Evolutionary conservation across 208 protist species (phyloP), one percentile per base, ranked within the genome.

Genomic region (Trypanosoma mega): DNA sequence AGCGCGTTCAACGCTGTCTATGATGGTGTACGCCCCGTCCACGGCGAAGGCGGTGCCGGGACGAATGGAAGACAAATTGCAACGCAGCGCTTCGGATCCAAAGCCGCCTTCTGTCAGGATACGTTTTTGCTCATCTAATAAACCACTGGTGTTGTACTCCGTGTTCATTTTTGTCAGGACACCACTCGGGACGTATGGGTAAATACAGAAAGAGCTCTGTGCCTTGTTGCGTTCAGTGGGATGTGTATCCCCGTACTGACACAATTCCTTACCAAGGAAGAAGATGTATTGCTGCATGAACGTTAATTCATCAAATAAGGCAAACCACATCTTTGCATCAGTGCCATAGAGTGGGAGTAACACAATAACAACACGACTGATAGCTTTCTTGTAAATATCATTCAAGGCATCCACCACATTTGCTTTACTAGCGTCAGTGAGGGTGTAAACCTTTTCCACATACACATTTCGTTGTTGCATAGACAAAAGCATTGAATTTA

Each of bases 221-320:
- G 88, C 63, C 56, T 82, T 82, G 23, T 70, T 55, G 9, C 88
- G 76, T 21, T 67, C 59, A 14, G 56, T 21, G 3, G 70, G 70
- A 21, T 80, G 47, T 12, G 64, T 55, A 24, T 39, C 69, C 2
- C 72, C 61, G 56, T 86, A 80, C 30, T 73, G 69, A 68, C 88
- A 95, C 43, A 95, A 67, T n/a, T 81, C 67, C 3, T 52, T 48
- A 30, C 78, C 76, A 12, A 92, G 55, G 41, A 95, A 72, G 49
- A 91, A 89, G 41, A 95, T 68, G 67, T 95, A 92, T 43, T 92
- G 68, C 16, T 79, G 60, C 72, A 92, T 80, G 60, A 81, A 89
- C 21, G 59, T 5, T 8, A 90, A 66, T 24, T 63, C 34, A 31
- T 80, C 72, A 30, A 71, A 63, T 23, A 92, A 47, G 37, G 63